Percentiles rank a stretch among this genome's conserved stretches.
Evolutionary conservation across 495 filamentous ascomycete species (phyloP).

Genomic region (Endocarpon pusillum): DNA sequence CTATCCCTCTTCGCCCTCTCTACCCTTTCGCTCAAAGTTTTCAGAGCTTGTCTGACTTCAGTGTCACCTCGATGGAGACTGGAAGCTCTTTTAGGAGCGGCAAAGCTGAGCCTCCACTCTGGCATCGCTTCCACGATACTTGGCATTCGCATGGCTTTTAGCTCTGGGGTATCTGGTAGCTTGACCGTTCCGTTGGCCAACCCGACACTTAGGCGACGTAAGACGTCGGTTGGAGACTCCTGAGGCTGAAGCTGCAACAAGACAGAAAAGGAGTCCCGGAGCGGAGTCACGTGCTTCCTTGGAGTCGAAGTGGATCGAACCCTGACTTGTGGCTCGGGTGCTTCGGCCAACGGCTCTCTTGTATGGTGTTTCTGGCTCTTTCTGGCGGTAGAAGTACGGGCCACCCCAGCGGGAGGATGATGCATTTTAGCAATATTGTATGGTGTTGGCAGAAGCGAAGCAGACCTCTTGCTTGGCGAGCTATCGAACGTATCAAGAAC

Average conservation of each 20-base stretch:
- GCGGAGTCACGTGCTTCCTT: no score
- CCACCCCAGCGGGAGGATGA: not conserved
- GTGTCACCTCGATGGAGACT: slow-evolving; percentile 2
- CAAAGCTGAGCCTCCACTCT: not conserved
- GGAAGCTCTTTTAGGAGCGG: not conserved
- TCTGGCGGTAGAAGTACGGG: not conserved
- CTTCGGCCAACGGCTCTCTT: no score
- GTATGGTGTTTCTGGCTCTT: no score
- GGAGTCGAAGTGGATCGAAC: no score
- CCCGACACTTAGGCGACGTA: not conserved
- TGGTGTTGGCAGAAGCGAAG: not conserved
- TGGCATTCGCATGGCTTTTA: not conserved
- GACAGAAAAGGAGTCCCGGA: no score
- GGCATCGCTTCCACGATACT: not conserved
- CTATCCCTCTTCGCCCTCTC: no score
- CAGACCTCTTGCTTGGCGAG: slow-evolving; percentile 2
- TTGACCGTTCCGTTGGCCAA: not conserved
- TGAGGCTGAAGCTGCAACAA: no score
- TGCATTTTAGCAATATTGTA: not conserved
- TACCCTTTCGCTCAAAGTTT: slow-evolving; percentile 5
- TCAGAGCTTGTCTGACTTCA: slow-evolving; percentile 3
- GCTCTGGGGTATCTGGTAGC: not conserved
- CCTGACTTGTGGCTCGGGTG: no score
- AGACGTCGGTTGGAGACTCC: not conserved
- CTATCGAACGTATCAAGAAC: slow-evolving; percentile 1